Percentiles rank a stretch among this genome's conserved stretches.
Conservation (phyloP, 306 rosid species). For the Rosa rugosa region DNA sequence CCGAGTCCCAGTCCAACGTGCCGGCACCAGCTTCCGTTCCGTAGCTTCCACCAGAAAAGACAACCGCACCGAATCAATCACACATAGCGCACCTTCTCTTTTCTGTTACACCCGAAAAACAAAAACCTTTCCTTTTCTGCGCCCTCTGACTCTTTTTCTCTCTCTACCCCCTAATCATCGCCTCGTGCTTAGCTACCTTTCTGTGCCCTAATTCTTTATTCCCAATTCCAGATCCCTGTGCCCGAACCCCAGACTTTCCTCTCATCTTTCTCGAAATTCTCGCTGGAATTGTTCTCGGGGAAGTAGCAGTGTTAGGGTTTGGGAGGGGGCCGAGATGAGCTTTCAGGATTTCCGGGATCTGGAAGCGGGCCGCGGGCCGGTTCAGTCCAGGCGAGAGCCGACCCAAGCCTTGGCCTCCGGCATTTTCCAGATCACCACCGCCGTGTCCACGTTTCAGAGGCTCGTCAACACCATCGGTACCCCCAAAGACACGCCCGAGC, state of each 20-base stretch:
- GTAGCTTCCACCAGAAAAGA: constrained; percentile 4
- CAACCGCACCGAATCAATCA: constrained; percentile 15
- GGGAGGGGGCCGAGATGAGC: constrained; percentile 51
- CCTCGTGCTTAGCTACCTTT: constrained; percentile 29
- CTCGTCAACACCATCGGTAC: constrained; percentile 98
- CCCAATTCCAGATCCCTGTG: constrained; percentile 25
- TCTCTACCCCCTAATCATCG: constrained; percentile 22
- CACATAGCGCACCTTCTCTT: neutral
- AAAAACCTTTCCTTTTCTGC: neutral
- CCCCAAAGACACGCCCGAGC: constrained; percentile 91
- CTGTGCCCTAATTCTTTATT: constrained; percentile 26
- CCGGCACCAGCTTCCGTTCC: constrained; percentile 27
- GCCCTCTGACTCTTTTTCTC: neutral
- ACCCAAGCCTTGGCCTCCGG: constrained; percentile 96
- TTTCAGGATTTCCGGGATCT: constrained; percentile 91
- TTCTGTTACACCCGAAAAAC: neutral
- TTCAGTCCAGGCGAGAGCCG: constrained; percentile 62
- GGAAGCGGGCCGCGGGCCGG: constrained; percentile 70
- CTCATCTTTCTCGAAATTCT: neutral
- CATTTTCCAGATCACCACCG: constrained; percentile 96
- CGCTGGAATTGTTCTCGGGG: constrained; percentile 26
- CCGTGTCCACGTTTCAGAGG: constrained; percentile 92
- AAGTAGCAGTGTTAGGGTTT: constrained; percentile 29
- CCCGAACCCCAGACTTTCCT: constrained; percentile 18
- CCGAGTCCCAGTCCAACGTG: constrained; percentile 33